phyloP scores from a whole-genome alignment of 164 flowering plant species.

The Cinnamomum chago region DNA sequence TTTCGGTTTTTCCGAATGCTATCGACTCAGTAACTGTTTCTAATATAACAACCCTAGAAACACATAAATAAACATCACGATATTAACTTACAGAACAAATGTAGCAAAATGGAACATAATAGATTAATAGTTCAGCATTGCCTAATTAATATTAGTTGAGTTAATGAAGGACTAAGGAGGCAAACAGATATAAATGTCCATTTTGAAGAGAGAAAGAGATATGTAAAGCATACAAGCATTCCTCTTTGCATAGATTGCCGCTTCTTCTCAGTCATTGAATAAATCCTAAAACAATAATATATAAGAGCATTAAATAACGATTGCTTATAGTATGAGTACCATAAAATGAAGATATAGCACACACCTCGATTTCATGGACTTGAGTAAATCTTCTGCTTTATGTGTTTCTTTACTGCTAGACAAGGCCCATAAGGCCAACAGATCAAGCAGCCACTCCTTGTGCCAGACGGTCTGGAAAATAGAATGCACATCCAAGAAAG shows the following conservation, averaged over 20 bases:
- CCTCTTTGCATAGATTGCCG: conserved; percentile 58
- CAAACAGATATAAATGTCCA: background rate
- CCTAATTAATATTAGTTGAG: background rate
- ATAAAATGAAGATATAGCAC: background rate
- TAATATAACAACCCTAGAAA: background rate
- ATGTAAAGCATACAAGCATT: conserved; percentile 44
- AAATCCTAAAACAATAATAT: conserved; percentile 31
- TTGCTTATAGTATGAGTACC: background rate
- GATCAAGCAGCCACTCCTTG: conserved; percentile 79
- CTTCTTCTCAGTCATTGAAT: conserved; percentile 55
- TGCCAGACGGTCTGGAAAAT: conserved; percentile 57
- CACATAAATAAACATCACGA: no score
- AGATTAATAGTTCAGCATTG: background rate
- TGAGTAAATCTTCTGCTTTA: conserved; percentile 57
- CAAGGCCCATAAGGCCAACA: conserved; percentile 76
- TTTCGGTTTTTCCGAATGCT: no score
- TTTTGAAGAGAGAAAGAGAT: background rate
- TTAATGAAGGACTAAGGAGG: background rate
- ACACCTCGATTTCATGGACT: conserved; percentile 63
- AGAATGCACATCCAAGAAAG: background rate
- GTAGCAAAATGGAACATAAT: no score
- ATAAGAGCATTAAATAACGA: background rate
- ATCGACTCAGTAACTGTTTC: no score
- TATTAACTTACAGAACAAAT: no score
- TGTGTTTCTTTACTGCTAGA: conserved; percentile 37